These are phyloP conservation scores for Ganoderma meredithae DNA, from an alignment of 1,284 basidiomycete genomes.

Conservation along the genomic window DNA sequence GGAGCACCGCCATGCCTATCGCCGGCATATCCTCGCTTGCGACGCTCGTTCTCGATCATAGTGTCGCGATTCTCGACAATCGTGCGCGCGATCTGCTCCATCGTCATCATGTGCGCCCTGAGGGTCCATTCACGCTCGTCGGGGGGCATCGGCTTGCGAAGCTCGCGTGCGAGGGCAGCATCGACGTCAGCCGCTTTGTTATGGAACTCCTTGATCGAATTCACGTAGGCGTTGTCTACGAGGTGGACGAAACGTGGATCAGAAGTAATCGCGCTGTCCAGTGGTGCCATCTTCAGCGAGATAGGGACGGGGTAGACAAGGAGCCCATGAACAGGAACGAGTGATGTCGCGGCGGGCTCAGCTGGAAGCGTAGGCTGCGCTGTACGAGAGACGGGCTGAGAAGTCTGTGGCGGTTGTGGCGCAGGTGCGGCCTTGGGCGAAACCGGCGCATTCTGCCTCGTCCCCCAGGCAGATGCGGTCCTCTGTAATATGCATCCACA, in stretches of 20 bases:
- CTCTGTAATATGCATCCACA: conserved; percentile 6
- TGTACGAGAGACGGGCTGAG: conserved; percentile 12
- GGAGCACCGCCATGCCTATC: conserved; percentile 19
- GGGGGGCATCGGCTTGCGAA: conserved; percentile 30
- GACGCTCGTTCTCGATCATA: conserved; percentile 22
- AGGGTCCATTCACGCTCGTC: conserved; percentile 28
- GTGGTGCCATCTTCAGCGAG: conserved; percentile 15
- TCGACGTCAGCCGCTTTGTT: conserved; percentile 34
- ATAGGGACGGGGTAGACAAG: conserved; percentile 29
- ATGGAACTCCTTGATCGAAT: conserved; percentile 37
- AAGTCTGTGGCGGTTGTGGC: conserved; percentile 14
- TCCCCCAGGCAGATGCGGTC: conserved; percentile 11
- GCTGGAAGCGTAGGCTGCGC: conserved; percentile 8
- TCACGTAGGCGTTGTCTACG: conserved; percentile 25
- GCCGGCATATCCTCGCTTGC: conserved; percentile 22
- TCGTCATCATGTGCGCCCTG: conserved; percentile 27
- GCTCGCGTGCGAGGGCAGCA: conserved; percentile 33
- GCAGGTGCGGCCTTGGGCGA: conserved; percentile 8
- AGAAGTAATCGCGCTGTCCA: conserved; percentile 14
- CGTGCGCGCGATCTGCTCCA: conserved; percentile 34
- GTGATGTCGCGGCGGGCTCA: not conserved
- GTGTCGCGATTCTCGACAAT: conserved; percentile 25
- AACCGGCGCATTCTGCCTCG: conserved; percentile 14
- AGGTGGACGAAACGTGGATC: conserved; percentile 22
- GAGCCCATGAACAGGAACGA: conserved; percentile 17